These are phyloP conservation scores for Phytophthora tubulina DNA, from an alignment of 352 stramenopile species.

Conservation along the genomic window DNA sequence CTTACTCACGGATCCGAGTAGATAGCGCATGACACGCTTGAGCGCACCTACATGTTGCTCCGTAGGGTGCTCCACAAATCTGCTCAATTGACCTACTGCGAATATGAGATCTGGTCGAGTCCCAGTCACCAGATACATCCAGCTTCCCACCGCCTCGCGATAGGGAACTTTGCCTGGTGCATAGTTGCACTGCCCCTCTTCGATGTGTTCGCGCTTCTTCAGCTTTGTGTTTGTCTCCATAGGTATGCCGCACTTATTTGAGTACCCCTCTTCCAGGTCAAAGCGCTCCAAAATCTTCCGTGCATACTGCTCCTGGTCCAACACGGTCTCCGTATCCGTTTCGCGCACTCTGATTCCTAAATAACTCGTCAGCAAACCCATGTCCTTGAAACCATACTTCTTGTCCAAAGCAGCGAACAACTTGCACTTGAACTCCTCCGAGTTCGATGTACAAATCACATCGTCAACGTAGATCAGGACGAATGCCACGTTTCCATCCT, in stretches of 20 bases:
- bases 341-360: too few species aligned
- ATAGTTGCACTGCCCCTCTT: not conserved
- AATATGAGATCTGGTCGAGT: slow-evolving; percentile 20
- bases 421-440: too few species aligned
- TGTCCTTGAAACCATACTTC: too few species aligned
- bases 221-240: slow-evolving; percentile 10
- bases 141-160: slow-evolving; percentile 27
- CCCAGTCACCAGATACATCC: slow-evolving; percentile 34
- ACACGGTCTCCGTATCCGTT: too few species aligned
- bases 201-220: slow-evolving; percentile 6
- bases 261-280: slow-evolving; percentile 7
- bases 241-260: slow-evolving; percentile 11
- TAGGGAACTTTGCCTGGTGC: slow-evolving; percentile 20
- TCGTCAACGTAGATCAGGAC: too few species aligned
- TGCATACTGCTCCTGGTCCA: too few species aligned
- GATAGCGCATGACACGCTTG: slow-evolving; percentile 3
- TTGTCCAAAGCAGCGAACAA: too few species aligned
- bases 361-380: too few species aligned
- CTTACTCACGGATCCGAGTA: not conserved
- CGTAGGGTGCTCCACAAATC: not conserved
- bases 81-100: slow-evolving; percentile 7
- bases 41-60: slow-evolving; percentile 9
- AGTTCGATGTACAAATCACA: too few species aligned
- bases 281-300: not conserved
- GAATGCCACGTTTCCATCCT: too few species aligned